Evolutionary conservation across 495 filamentous ascomycete species (phyloP).

Genomic region (Achaetomiella virescens): DNA sequence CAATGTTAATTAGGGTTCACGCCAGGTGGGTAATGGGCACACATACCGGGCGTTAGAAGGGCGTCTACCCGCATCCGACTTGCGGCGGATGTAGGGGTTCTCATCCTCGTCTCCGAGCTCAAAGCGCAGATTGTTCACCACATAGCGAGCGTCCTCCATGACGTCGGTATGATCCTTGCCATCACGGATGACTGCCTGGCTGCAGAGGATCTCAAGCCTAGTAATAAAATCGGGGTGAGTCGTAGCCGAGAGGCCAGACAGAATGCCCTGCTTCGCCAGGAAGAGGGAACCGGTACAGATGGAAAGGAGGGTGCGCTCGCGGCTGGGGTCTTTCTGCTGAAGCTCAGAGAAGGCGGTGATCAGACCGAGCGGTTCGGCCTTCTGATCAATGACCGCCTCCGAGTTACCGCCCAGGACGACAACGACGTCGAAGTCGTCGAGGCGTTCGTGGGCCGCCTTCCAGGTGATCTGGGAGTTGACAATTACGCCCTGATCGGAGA

Average conservation of each 20-base stretch:
- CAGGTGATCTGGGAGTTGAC: conserved; percentile 64
- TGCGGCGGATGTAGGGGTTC: conserved; percentile 66
- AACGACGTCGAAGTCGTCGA: conserved; percentile 66
- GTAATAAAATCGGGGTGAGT: conserved; percentile 59
- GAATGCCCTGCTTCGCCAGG: conserved; percentile 63
- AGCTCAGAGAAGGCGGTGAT: conserved; percentile 62
- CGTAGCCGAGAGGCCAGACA: conserved; percentile 66
- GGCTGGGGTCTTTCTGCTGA: conserved; percentile 58
- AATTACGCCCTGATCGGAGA: conserved; percentile 67
- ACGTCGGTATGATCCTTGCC: conserved; percentile 62
- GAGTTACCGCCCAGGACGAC: conserved; percentile 59
- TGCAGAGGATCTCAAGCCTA: conserved; percentile 62
- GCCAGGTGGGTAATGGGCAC: not conserved
- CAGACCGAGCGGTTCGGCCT: conserved; percentile 54
- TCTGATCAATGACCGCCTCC: conserved; percentile 49
- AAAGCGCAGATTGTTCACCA: conserved; percentile 75
- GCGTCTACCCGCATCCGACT: conserved; percentile 53
- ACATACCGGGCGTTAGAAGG: conserved; percentile 56
- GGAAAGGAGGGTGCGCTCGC: conserved; percentile 67
- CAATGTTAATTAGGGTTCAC: not conserved
- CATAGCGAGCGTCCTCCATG: conserved; percentile 65
- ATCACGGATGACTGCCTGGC: conserved; percentile 53
- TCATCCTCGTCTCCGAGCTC: conserved; percentile 67
- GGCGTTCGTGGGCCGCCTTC: conserved; percentile 57
- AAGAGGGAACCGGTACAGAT: conserved; percentile 71